Base-by-base conservation (phyloP, 2,329 filamentous ascomycete genomes). In the Cercospora janseana region DNA sequence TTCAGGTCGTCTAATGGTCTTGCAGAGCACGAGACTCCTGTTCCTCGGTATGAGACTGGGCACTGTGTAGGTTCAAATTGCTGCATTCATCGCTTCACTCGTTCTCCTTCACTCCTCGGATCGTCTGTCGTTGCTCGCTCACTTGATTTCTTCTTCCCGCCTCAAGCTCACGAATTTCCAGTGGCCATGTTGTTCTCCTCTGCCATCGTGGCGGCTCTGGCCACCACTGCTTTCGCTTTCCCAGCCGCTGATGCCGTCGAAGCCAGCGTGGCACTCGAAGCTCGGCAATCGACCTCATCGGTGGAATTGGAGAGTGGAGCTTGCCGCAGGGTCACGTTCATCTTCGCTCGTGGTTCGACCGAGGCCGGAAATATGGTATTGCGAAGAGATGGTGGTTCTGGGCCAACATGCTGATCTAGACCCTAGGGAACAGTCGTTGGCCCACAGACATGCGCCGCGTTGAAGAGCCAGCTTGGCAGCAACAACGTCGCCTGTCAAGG, bases 331-430 rank as follows among this genome's bases (percentile, higher is more conserved):
- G 70, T 78, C 56, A 80, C 76, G 5, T 65, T 81, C 46, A 74
- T 81, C 57, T 80, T 78, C 54, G 79, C 79, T 16, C 74, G 79
- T n/a, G 79, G 79, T 6, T 80, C 78, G 7, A 74, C 72, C 4
- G 76, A 81, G 61, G 20, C 53, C 0, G 77, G 77, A 27, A 80
- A 79, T 56, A 74, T 81, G 37, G 79, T 53, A 49, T 4, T 9
- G 13, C 9, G 6, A 29, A 27, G 2, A 6, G 9, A 37, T 16
- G 12, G 2, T 12, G 34, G n/a, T 6, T 23, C 34, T 37, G 34
- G 23, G n/a, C n/a, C n/a, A n/a, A n/a, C n/a, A n/a, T n/a, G n/a
- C n/a, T n/a, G n/a, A n/a, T n/a, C 34, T 23, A n/a, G 34, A 21
- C 18, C 9, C 13, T 3, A 59, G 58, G 59, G 59, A 23, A 32